Evolutionary conservation across 352 stramenopile genomes (phyloP).

Genomic region (Phytopythium aichiense): DNA sequence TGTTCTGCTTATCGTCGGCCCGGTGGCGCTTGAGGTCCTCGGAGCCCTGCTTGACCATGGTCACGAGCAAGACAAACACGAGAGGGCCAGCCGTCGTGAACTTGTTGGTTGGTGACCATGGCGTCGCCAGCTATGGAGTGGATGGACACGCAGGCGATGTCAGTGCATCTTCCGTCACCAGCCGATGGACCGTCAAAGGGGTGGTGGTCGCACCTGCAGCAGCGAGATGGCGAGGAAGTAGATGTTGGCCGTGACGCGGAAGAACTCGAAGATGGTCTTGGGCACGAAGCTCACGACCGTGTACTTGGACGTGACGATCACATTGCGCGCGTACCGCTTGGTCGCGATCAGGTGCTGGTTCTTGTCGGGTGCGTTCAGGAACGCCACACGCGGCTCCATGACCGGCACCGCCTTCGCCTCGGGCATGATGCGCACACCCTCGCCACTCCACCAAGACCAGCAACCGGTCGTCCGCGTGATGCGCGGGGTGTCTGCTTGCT

Average conservation of each 20-base stretch:
- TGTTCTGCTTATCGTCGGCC: slow-evolving; percentile 62
- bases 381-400: slow-evolving; percentile 37
- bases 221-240: slow-evolving; percentile 94
- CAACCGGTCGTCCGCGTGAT: background rate
- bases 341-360: slow-evolving; percentile 49
- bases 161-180: background rate
- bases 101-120: slow-evolving; percentile 62
- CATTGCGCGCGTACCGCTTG: slow-evolving; percentile 67
- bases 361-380: slow-evolving; percentile 45
- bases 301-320: slow-evolving; percentile 91
- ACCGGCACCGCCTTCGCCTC: slow-evolving; percentile 6
- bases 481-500: background rate
- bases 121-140: slow-evolving; percentile 37
- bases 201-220: slow-evolving; percentile 52
- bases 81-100: slow-evolving; percentile 72
- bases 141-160: background rate
- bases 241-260: slow-evolving; percentile 92
- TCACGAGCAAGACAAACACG: slow-evolving; percentile 68
- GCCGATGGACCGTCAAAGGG: background rate
- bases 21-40: slow-evolving; percentile 71
- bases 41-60: slow-evolving; percentile 68
- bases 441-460: background rate
- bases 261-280: slow-evolving; percentile 93
- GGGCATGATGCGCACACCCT: background rate
- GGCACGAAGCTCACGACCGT: slow-evolving; percentile 89